Base-by-base conservation (phyloP, 2,329 filamentous ascomycete species). In the Aspergillus latus region DNA sequence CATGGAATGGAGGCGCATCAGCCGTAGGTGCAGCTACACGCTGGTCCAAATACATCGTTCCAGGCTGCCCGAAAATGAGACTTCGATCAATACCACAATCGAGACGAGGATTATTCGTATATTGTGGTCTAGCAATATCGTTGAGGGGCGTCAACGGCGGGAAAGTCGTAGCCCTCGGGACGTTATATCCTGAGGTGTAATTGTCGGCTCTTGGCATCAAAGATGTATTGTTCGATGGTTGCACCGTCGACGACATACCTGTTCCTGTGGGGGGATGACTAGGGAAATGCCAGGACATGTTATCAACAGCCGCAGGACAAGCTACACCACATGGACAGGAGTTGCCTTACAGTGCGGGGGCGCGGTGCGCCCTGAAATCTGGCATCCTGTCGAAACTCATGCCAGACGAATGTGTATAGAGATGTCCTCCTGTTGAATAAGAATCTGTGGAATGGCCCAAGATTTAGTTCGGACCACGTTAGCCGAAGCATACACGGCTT, bases 261-360 rank as follows among this genome's bases (percentile, higher is more conserved):
- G 76, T 77, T 44, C 72, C 75, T 61, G 76, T 68, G 52, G 76
- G 74, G 57, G 79, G 76, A 66, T 76, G 72, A 62, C 80, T 80
- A 47, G 62, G 29, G 42, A 62, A 67, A 64, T 32, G n/a, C 48
- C 49, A 37, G 46, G 44, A 54, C 43, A 54, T 28, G 46, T 58
- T 47, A 60, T 66, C 52, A 66, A 62, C 53, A 36, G 54, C 26
- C 44, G 47, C 15, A 50, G 32, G 5, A 34, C 47, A 46, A 16
- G 28, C 30, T 21, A n/a, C 16, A 11, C 30, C 10, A 15, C 21
- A 53, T n/a, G 52, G 37, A 30, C 7, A 5, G 28, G 15, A 29
- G 29, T 15, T 46, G 29, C 67, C 73, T 69, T 72, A 78, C 75
- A 77, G 69, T 62, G 73, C 55, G 53, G 74, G 68, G 21, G 72